Base-by-base conservation (phyloP, 2,329 filamentous ascomycete genomes). In the Colletotrichum sp. region DNA sequence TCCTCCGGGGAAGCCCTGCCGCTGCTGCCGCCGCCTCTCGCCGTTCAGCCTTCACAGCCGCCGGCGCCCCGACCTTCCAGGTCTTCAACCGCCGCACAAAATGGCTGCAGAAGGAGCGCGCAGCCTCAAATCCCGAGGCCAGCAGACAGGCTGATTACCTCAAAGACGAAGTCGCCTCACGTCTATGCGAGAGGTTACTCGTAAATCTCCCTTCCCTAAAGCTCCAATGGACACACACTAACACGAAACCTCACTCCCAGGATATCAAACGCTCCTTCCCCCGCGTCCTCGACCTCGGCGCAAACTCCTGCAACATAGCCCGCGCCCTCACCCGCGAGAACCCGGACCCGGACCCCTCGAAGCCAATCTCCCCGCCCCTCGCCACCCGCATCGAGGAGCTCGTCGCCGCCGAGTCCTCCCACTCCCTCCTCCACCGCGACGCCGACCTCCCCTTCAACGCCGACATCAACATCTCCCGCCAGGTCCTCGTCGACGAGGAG, bases 231-330 rank as follows among this genome's bases (percentile, higher is more conserved):
- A 21, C 52, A 28, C 18, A 48, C 14, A 32, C 52, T 71, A 48
- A 70, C 7, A 30, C 13, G n/a, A 18, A 59, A 59, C n/a, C 8
- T 8, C 7, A 7, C n/a, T 9, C 9, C 14, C 78, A 96, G 95
- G 96, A 99, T 83, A 98, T 99, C 87, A 98, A 98, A 81, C 94
- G 97, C 36, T 89, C 92, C 72, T 98, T 98, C 81, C 92, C 94
- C 60, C 90, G 92, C 78, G 95, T 96, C 28, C 94, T 99, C 76
- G 97, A 99, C 84, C 92, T 98, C 36, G 97, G 97, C 77, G 96
- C 97, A 77, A 98, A 99, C 84, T 95, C 96, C 77, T 98, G 96
- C 90, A 98, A 98, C 85, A 93, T 99, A 77, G 96, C 96, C 24
- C 93, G 94, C 77, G 94, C 95, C 72, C 90, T 99, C 61, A 94